A percentile compares a stretch with the other conserved stretches of the same genome.
Conservation (phyloP, 2,329 filamentous ascomycete genomes). For the Colletotrichum gloeosporioides region DNA sequence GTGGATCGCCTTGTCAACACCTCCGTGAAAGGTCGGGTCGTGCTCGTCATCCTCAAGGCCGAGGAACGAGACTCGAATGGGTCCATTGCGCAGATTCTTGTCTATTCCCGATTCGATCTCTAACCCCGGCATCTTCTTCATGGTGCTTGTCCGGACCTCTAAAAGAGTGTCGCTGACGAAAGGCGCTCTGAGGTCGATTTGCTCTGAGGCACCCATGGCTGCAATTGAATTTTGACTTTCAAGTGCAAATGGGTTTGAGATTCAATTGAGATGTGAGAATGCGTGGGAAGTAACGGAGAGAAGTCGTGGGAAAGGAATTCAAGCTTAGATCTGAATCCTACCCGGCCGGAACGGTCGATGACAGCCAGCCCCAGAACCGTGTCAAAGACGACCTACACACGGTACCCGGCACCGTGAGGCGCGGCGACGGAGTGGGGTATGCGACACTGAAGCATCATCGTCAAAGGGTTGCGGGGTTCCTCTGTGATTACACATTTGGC, state of each 20-base stretch:
- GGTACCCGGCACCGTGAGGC: background rate
- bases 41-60: constrained; percentile 68
- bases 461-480: background rate
- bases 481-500: too few relatives aligned
- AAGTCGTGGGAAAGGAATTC: background rate
- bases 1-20: constrained; percentile 67
- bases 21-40: constrained; percentile 66
- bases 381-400: background rate
- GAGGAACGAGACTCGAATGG: constrained; percentile 48
- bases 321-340: background rate
- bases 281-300: background rate
- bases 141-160: constrained; percentile 61
- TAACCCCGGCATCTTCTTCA: constrained; percentile 59
- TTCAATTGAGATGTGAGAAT: background rate
- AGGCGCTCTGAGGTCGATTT: constrained; percentile 45
- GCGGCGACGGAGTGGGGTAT: background rate
- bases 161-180: constrained; percentile 55
- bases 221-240: background rate
- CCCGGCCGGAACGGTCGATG: background rate
- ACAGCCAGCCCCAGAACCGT: background rate
- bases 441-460: background rate
- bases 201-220: constrained; percentile 16
- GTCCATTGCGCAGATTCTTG: constrained; percentile 49
- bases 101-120: constrained; percentile 62
- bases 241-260: background rate